phyloP scores from a whole-genome alignment of 2,329 filamentous ascomycete species.

The Colletotrichum nymphaeae region DNA sequence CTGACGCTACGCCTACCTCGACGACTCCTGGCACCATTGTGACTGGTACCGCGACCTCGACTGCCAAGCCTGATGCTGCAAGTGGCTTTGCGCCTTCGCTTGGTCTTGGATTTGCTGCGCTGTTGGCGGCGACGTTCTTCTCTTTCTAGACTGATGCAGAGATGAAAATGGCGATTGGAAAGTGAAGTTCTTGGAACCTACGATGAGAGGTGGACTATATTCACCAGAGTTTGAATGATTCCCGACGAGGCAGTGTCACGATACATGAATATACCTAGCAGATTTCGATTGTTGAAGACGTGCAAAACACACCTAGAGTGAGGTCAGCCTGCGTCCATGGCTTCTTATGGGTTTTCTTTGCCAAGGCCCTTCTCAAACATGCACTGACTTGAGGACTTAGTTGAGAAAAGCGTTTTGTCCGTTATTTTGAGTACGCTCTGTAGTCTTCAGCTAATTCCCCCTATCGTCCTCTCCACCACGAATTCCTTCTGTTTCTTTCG shows the following conservation, averaged over 20 bases:
- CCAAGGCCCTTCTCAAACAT: no score
- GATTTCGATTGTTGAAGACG: not conserved
- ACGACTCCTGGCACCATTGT: slow-evolving; percentile 25
- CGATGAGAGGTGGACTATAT: no score
- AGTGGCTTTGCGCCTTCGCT: not conserved
- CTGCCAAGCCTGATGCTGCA: slow-evolving; percentile 13
- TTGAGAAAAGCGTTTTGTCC: not conserved
- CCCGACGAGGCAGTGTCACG: not conserved
- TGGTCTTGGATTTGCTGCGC: not conserved
- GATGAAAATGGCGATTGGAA: not conserved
- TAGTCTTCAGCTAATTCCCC: not conserved
- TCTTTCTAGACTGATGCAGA: not conserved
- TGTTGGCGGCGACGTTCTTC: not conserved
- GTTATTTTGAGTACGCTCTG: not conserved
- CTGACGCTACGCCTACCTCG: slow-evolving; percentile 11
- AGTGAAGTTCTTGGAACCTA: not conserved
- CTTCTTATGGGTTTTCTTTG: not conserved
- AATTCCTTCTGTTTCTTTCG: not conserved
- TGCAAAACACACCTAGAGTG: not conserved
- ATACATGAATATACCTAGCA: not conserved
- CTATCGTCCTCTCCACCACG: not conserved
- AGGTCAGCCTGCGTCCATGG: not conserved
- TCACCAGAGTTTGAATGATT: not conserved
- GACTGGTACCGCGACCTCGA: not conserved
- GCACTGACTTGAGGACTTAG: not conserved